Evolutionary conservation across 345 rosid genomes (phyloP), one percentile per base, ranked within the genome.

Genomic region (Sonneratia caseolaris): DNA sequence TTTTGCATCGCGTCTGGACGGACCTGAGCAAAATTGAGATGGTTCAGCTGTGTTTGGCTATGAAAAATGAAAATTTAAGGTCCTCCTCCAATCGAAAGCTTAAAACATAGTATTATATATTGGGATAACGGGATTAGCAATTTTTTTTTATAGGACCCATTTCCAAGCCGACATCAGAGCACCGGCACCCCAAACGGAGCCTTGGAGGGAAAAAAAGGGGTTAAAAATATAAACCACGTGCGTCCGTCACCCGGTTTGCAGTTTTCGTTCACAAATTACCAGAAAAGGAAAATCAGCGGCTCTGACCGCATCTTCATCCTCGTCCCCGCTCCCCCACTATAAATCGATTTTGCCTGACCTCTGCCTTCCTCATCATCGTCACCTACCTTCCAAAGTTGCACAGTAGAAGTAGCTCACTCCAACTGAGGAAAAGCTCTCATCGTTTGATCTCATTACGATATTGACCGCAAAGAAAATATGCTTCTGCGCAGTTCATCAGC

Each of bases 401-500:
- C n/a, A 15, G 57, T 8, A 2, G 35, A 57, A 57, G 21, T 22
- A 57, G 35, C 64, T 7, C 32, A n/a, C 13, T 57, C 51, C 15
- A 47, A 47, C 51, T 8, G 13, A 8, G 51, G 7, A 19, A 57
- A 57, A n/a, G 27, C 64, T 57, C 32, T 10, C 64, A 57, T 22
- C 35, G 22, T 47, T 57, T 57, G 35, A 57, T 57, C 64, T 57
- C 64, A 10, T 57, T 22, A 7, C 32, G n/a, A 1, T 8, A n/a
- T 2, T n/a, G n/a, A 8, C 57, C 5, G 57, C n/a, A 2, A 8
- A 57, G 13, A 57, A n/a, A 57, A 22, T 0, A 68, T 68, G 70
- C 55, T 68, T n/a, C 56, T 68, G 1, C 70, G 70, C 9, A 68
- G 56, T 45, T 45, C 70, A 43, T 68, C 70, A 35, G n/a, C 55